phyloP scores from a whole-genome alignment of 352 stramenopile genomes.

The Globisporangium lucens region DNA sequence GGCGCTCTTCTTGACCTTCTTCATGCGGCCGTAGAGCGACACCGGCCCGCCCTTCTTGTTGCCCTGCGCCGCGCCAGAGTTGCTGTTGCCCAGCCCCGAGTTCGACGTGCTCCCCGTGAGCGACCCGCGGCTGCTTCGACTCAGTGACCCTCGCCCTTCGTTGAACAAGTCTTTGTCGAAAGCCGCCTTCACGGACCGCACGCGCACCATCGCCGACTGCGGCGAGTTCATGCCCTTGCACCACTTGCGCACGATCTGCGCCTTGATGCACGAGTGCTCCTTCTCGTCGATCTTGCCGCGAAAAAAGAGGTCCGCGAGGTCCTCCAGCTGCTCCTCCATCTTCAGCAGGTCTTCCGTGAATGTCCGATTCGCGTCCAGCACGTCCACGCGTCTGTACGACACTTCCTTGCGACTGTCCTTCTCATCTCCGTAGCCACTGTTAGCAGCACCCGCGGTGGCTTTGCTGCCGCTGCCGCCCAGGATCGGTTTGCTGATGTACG shows the following conservation, averaged over 20 bases:
- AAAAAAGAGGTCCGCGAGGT: constrained; percentile 64
- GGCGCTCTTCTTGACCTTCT: constrained; percentile 76
- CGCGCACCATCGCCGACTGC: constrained; percentile 71
- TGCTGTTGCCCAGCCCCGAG: constrained; percentile 18
- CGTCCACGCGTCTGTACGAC: constrained; percentile 69
- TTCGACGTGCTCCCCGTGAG: constrained; percentile 24
- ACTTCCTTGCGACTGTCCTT: constrained; percentile 42
- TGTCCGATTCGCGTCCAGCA: constrained; percentile 60
- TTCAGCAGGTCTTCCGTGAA: constrained; percentile 67
- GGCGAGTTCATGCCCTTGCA: constrained; percentile 79
- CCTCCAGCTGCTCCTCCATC: constrained; percentile 81
- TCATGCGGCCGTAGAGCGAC: constrained; percentile 80
- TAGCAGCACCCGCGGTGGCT: constrained; percentile 12
- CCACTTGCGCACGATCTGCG: constrained; percentile 80
- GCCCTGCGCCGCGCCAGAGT: constrained; percentile 15
- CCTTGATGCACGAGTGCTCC: constrained; percentile 80
- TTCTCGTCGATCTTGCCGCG: constrained; percentile 84
- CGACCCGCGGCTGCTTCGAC: constrained; percentile 20
- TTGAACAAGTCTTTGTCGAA: constrained; percentile 27
- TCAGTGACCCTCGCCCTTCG: constrained; percentile 17
- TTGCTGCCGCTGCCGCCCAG: constrained; percentile 29
- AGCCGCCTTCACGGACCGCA: constrained; percentile 55
- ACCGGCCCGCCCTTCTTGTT: constrained; percentile 29
- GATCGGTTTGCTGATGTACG: constrained; percentile 65
- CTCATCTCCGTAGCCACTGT: constrained; percentile 25